Base-by-base conservation (phyloP, 1,284 basidiomycete species). In the Trichosporon sp. region DNA sequence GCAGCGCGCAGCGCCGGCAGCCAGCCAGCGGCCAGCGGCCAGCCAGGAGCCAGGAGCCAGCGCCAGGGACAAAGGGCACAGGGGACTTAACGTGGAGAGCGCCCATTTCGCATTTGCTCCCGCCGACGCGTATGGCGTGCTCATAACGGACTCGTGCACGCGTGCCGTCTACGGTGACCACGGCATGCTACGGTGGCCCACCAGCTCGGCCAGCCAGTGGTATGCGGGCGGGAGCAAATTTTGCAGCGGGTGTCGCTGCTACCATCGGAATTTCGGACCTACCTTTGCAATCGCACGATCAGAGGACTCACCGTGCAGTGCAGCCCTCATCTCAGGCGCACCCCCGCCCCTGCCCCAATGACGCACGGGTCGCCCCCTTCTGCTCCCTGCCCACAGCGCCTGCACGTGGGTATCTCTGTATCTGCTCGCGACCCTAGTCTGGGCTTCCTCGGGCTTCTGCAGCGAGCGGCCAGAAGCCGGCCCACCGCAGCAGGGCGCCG, bases 111-210 rank as follows among this genome's bases (percentile, higher is more conserved):
- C 18, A 60, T 60, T 60, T 60, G 56, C 56, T 60, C 27, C 56
- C 56, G 56, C n/a, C 29, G 56, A 31, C 56, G 56, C 56, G 56
- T 60, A 60, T 60, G 56, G 56, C 56, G 56, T 60, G 56, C 56
- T 60, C 56, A 60, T 31, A 15, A 58, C 53, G 13, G 27, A 18
- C 53, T 25, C 53, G 13, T 12, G 38, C n/a, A 18, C n/a, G 11
- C 9, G 35, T 38, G 51, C 21, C 13, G 42, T 44, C 7, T 8
- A 15, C 51, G 51, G 27, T 29, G 23, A 29, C 51, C 13, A 29
- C n/a, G 51, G 27, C 27, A 13, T 58, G 18, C 27, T 58, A 6
- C 23, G 51, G 23, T 27, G n/a, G 44, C 6, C 42, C 15, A 5
- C 4, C 42, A 18, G 42, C 42, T 13, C 15, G 7, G 42, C 15